Evolutionary conservation across 331 rosid genomes (phyloP), one percentile per base, ranked within the genome.

Genomic region (Stylosanthes scabra): DNA sequence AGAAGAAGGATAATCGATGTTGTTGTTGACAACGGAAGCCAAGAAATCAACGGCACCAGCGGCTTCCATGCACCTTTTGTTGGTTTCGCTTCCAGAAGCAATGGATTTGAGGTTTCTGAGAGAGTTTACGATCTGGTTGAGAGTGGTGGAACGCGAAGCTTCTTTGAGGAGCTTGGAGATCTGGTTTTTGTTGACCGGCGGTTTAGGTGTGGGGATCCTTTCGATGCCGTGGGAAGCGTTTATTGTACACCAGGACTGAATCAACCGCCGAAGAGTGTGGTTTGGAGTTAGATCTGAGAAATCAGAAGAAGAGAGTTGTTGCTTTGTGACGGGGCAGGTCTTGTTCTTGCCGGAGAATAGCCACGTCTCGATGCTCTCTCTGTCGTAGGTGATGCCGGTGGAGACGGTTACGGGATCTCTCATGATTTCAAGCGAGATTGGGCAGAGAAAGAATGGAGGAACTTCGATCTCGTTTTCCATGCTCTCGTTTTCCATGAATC

Each of bases 161-260:
- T 88, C 90, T n/a, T 74, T 74, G 70, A 94, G 40, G 29, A 94
- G 85, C 63, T 85, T 91, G 0, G 78, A 27, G 8, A 94, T 83
- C 46, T 91, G 89, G 49, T 50, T 41, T 49, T 80, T 89, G 90
- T 42, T 80, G 60, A 78, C 25, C 0, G 95, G 96, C 2, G 97
- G 97, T 59, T 88, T 94, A 0, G 98, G 98, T 7, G 98, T 91
- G 11, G 98, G 98, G 47, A 94, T 89, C 55, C 97, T 80, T 16
- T 94, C 82, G 66, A 93, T 54, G 50, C 96, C 97, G 16, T 82
- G 74, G 0, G 97, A 85, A 13, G 98, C 93, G 67, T 93, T 88
- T 59, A 91, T 56, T 44, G 90, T 91, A 70, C 99, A 94, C 99
- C 99, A 94, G 0, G 97, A 80, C 75, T 91, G 99, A 34, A 90